Percentiles rank a stretch among this genome's conserved stretches.
Evolutionary conservation across 179 eudicot genomes (phyloP).

Genomic region (Nepenthes alata): DNA sequence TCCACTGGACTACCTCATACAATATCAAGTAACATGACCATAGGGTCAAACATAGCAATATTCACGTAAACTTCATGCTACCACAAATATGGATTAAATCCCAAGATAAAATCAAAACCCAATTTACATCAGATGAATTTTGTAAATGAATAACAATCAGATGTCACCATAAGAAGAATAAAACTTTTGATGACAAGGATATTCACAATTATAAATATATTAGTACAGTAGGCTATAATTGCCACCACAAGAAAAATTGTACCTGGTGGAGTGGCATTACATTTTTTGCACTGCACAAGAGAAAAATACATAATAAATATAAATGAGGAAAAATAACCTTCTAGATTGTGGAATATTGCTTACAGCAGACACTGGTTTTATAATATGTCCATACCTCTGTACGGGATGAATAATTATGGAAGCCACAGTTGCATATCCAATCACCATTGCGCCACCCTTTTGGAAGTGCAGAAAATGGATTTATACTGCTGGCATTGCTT

Average conservation of each 20-base stretch:
- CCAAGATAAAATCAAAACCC: no score
- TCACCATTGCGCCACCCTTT: slow-evolving; percentile 77
- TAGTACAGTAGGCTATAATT: no score
- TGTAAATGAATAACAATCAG: no score
- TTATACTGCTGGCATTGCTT: slow-evolving; percentile 18
- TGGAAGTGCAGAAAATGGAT: slow-evolving; percentile 27
- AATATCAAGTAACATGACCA: no score
- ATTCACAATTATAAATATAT: no score
- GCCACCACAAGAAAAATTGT: background rate
- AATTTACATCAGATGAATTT: no score
- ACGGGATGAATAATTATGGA: slow-evolving; percentile 74
- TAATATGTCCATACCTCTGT: slow-evolving; percentile 27
- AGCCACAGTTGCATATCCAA: slow-evolving; percentile 74
- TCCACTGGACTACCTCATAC: no score
- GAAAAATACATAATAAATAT: slow-evolving; percentile 4
- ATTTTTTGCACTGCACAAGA: slow-evolving; percentile 58
- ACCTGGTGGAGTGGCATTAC: slow-evolving; percentile 56
- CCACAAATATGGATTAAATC: no score
- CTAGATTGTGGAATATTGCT: background rate
- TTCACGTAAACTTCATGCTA: no score
- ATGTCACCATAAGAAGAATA: no score
- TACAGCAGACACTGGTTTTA: background rate
- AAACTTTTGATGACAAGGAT: no score
- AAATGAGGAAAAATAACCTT: background rate
- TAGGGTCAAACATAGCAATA: no score